Percentiles rank a stretch among this genome's conserved stretches.
Conservation (phyloP, 2,329 filamentous ascomycete genomes). For the Claviceps sp. region DNA sequence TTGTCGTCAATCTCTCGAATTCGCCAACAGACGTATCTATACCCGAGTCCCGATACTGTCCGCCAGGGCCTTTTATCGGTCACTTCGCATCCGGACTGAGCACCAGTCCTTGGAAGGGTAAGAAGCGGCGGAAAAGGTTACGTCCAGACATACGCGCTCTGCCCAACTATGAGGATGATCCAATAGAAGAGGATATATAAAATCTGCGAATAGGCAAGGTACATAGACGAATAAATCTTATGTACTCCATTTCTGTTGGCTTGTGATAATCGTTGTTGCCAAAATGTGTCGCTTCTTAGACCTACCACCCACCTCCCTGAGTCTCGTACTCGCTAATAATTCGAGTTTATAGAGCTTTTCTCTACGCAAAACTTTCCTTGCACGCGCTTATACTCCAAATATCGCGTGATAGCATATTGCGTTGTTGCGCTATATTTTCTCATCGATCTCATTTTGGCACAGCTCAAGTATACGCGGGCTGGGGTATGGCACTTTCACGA, state of each 20-base stretch:
- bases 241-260: too few relatives aligned
- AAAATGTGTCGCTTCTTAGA: not conserved
- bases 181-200: constrained; percentile 14
- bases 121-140: constrained; percentile 8
- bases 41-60: constrained; percentile 2
- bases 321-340: too few relatives aligned
- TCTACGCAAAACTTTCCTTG: too few relatives aligned
- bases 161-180: constrained; percentile 19
- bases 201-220: not conserved
- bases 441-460: too few relatives aligned
- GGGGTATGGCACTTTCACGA: too few relatives aligned
- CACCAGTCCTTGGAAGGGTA: constrained; percentile 7
- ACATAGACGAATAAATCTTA: not conserved
- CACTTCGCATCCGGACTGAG: constrained; percentile 11
- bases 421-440: too few relatives aligned
- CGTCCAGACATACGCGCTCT: constrained; percentile 21
- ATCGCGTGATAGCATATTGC: too few relatives aligned
- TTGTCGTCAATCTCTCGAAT: constrained; percentile 7
- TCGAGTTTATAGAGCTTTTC: too few relatives aligned
- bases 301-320: too few relatives aligned
- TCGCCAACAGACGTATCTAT: not conserved
- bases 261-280: not conserved
- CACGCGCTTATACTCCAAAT: too few relatives aligned
- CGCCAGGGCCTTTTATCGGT: constrained; percentile 15
- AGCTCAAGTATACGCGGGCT: too few relatives aligned